A percentile compares a stretch with the other conserved stretches of the same genome.
phyloP scores from a whole-genome alignment of 2,329 filamentous ascomycete genomes.

The Sphaerulina populicola region DNA sequence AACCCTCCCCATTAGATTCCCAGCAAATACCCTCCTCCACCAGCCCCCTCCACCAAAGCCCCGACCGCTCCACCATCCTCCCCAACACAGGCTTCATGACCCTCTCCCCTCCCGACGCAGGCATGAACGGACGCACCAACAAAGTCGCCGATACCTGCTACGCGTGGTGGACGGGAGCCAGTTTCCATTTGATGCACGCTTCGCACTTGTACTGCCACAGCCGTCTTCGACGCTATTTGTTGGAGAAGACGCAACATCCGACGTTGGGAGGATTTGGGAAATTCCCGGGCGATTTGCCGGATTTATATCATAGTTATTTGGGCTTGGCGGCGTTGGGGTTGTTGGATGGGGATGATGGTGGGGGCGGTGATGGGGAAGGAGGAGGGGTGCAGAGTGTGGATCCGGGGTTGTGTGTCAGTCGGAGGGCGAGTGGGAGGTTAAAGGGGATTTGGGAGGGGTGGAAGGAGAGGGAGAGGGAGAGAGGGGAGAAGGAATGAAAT shows the following conservation, averaged over 20 bases:
- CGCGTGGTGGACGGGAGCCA: conserved; percentile 78
- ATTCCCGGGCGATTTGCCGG: conserved; percentile 43
- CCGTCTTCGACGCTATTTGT: conserved; percentile 57
- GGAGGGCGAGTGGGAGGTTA: conserved; percentile 39
- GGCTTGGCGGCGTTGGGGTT: conserved; percentile 72
- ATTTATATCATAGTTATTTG: conserved; percentile 82
- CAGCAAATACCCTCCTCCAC: not conserved
- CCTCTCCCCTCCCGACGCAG: conserved; percentile 38
- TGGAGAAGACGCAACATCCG: conserved; percentile 76
- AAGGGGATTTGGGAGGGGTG: conserved; percentile 23
- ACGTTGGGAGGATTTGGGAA: conserved; percentile 49
- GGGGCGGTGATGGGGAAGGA: too few species aligned
- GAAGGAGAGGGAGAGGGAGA: too few species aligned
- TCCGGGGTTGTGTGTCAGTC: conserved; percentile 65
- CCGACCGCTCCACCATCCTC: conserved; percentile 18
- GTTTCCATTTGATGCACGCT: conserved; percentile 34
- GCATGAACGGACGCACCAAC: conserved; percentile 84
- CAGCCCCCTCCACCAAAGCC: conserved; percentile 21
- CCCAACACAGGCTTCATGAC: conserved; percentile 2
- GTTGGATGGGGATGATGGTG: conserved; percentile 45
- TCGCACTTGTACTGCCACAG: conserved; percentile 16
- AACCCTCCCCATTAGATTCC: not conserved
- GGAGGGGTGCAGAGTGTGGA: conserved; percentile 65
- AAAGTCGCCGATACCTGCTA: conserved; percentile 95
- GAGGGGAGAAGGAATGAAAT: conserved; percentile 1